A percentile compares a stretch with the other conserved stretches of the same genome.
Evolutionary conservation across 305 asterid species (phyloP).

Genomic region (Lippia alba): DNA sequence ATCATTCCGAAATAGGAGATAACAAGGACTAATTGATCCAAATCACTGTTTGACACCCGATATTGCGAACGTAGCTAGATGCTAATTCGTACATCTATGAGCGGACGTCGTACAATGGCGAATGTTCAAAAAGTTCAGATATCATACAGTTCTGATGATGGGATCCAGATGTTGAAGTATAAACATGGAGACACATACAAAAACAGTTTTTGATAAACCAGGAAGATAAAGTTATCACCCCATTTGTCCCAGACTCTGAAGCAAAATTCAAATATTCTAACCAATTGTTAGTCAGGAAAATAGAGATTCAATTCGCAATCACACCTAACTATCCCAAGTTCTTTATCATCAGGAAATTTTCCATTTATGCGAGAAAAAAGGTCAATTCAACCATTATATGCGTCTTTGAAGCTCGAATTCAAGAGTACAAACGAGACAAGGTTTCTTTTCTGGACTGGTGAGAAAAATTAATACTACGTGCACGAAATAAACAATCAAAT

Average conservation of each 20-base stretch:
- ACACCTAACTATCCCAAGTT: not conserved
- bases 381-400: not conserved
- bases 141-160: not conserved
- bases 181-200: not conserved
- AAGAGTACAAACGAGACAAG: not conserved
- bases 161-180: not conserved
- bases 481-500: not conserved
- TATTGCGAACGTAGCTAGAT: not conserved
- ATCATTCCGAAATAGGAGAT: not conserved
- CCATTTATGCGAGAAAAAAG: not conserved
- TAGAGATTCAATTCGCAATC: not conserved
- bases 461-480: not conserved
- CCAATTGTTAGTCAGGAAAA: not conserved
- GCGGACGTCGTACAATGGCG: not conserved
- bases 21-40: not conserved
- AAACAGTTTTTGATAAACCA: not conserved
- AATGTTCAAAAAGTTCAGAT: not conserved
- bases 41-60: not conserved
- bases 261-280: slow-evolving; percentile 4
- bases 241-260: not conserved
- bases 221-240: not conserved
- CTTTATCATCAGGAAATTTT: slow-evolving; percentile 1
- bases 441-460: not conserved
- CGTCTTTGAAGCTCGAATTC: not conserved
- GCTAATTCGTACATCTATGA: not conserved